Base-by-base conservation (phyloP, 306 rosid genomes). In the Castanopsis chinensis region DNA sequence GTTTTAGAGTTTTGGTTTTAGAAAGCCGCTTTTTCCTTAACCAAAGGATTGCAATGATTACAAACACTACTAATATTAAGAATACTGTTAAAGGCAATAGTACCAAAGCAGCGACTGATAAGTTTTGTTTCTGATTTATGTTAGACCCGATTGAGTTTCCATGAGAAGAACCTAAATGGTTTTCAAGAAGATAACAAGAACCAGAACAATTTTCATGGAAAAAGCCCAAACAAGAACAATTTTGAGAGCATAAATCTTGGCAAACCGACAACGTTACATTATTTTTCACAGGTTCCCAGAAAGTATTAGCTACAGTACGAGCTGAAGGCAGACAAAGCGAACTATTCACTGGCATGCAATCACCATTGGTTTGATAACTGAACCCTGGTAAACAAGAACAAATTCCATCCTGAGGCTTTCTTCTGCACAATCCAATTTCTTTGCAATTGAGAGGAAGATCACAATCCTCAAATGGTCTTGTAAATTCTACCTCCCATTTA, bases 161-260 rank as follows among this genome's bases (percentile, higher is more conserved):
- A 30, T 11, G 23, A 6, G 70, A 30, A 64, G 70, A 92, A 20
- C 95, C 99, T 81, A 94, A 81, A 59, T 79, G 78, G 72, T 86
- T 80, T 76, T 88, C 83, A 84, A 92, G 80, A 81, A 82, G 8
- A 68, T 86, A 87, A 84, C 99, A 94, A 71, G 92, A 90, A 67
- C 93, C 89, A 30, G 91, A 82, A 33, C 91, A 76, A 69, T 78
- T 90, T 65, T 67, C 72, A 84, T 80, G 82, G 76, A 88, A 92
- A 84, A 92, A 15, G 69, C 93, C 99, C 61, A 89, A 71, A 85
- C 99, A 94, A 45, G 92, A 91, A 83, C 99, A 92, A 72, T 83
- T 80, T 32, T 65, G 32, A 11, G 90, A 87, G 85, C 99, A 94
- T 57, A 83, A 71, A 74, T 73, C 81, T 86, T 91, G 91, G 58